Conservation (phyloP, 768 basidiomycete genomes). For the Rhodotorula kratochvilovae region DNA sequence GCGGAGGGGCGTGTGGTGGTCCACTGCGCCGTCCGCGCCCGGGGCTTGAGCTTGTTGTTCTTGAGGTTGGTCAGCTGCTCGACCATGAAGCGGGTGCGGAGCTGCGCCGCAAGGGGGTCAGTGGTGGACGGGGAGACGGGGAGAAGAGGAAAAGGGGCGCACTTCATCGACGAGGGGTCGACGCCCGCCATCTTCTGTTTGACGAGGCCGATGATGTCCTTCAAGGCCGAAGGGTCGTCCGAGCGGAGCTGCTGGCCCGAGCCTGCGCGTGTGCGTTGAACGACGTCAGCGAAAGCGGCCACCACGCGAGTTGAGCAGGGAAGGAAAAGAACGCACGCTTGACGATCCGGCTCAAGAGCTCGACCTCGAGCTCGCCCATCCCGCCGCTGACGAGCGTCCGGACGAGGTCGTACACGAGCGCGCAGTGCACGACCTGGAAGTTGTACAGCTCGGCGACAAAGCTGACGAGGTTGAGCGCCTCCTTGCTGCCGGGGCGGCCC, state of each 20-base stretch:
- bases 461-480: conserved; percentile 79
- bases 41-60: conserved; percentile 69
- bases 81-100: conserved; percentile 93
- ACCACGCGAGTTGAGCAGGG: background rate
- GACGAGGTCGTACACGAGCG: conserved; percentile 86
- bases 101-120: conserved; percentile 49
- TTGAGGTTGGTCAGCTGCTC: conserved; percentile 88
- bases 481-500: conserved; percentile 60
- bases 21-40: conserved; percentile 64
- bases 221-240: conserved; percentile 86
- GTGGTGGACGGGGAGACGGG: too few species aligned
- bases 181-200: conserved; percentile 63
- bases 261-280: conserved; percentile 52
- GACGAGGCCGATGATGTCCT: conserved; percentile 80
- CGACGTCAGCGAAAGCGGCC: background rate
- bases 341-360: conserved; percentile 76
- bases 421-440: conserved; percentile 83
- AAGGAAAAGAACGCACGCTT: conserved; percentile 55
- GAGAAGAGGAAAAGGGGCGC: conserved; percentile 9
- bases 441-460: conserved; percentile 91
- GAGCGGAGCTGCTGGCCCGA: conserved; percentile 86
- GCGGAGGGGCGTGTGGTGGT: conserved; percentile 79
- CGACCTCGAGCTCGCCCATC: conserved; percentile 74
- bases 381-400: conserved; percentile 61
- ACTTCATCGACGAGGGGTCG: conserved; percentile 56